phyloP scores from a whole-genome alignment of 176 grass and related monocot genomes.

The Chloris gayana region DNA sequence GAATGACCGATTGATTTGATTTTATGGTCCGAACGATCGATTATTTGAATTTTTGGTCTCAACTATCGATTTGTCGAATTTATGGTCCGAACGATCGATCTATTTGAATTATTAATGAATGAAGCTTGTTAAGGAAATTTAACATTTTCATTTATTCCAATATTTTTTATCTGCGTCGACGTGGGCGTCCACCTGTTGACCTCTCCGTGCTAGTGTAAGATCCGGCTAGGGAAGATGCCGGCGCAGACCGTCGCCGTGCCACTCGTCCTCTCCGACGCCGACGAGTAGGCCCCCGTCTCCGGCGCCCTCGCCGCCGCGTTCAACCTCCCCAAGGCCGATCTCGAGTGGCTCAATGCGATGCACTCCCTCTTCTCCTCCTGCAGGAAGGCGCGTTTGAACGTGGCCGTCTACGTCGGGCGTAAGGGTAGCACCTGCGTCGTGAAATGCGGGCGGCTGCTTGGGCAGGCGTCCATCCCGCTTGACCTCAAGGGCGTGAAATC shows the following conservation, averaged over 20 bases:
- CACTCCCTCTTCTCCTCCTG: slow-evolving; percentile 55
- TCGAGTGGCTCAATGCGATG: slow-evolving; percentile 64
- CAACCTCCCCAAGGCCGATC: slow-evolving; percentile 66
- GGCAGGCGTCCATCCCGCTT: slow-evolving; percentile 67
- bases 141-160: too few relatives aligned
- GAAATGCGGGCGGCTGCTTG: slow-evolving; percentile 65
- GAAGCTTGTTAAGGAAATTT: too few relatives aligned
- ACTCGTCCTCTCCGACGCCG: slow-evolving; percentile 47
- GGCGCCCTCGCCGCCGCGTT: slow-evolving; percentile 57
- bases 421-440: slow-evolving; percentile 57
- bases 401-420: slow-evolving; percentile 70
- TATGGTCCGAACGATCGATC: too few relatives aligned
- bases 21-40: too few relatives aligned
- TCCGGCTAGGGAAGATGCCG: slow-evolving; percentile 74
- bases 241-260: slow-evolving; percentile 54
- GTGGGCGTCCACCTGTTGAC: slow-evolving; percentile 78
- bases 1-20: too few relatives aligned
- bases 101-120: too few relatives aligned
- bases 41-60: too few relatives aligned
- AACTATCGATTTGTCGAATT: too few relatives aligned
- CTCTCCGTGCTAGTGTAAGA: slow-evolving; percentile 82
- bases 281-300: slow-evolving; percentile 23
- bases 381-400: slow-evolving; percentile 54
- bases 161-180: too few relatives aligned
- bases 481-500: slow-evolving; percentile 69